phyloP scores from a whole-genome alignment of 129 eudicot genomes.

The Sambucus nigra region DNA sequence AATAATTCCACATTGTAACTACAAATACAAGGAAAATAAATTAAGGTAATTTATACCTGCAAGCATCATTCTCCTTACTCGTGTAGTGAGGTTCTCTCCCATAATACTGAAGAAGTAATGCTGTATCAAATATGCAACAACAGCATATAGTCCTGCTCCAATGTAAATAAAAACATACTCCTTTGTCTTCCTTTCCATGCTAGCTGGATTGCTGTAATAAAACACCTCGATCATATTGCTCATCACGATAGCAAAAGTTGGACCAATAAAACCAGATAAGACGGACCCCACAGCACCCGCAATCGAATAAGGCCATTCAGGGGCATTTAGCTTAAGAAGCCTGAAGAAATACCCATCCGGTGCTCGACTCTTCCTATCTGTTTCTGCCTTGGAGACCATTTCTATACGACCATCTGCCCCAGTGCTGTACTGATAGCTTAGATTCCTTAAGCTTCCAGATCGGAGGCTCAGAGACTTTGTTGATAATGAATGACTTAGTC shows the following conservation, averaged over 20 bases:
- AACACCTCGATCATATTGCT: constrained; percentile 97
- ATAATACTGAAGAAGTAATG: constrained; percentile 97
- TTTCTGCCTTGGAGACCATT: constrained; percentile 86
- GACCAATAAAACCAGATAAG: constrained; percentile 90
- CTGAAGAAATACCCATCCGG: constrained; percentile 71
- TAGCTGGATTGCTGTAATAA: constrained; percentile 56
- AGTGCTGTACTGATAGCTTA: constrained; percentile 87
- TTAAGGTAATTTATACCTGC: constrained; percentile 39
- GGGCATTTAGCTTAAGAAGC: constrained; percentile 75
- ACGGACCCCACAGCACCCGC: constrained; percentile 93
- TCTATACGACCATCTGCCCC: constrained; percentile 93
- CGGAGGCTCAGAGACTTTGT: constrained; percentile 91
- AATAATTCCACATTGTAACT: not conserved
- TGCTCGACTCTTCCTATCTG: constrained; percentile 76
- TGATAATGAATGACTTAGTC: constrained; percentile 76
- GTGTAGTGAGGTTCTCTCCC: constrained; percentile 95
- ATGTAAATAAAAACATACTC: constrained; percentile 84
- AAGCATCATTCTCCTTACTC: constrained; percentile 98
- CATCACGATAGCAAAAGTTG: constrained; percentile 96
- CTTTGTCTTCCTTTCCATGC: constrained; percentile 90
- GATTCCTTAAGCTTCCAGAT: constrained; percentile 85
- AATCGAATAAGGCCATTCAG: constrained; percentile 94
- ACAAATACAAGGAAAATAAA: not conserved
- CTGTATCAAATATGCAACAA: constrained; percentile 83
- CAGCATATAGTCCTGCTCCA: constrained; percentile 92